A percentile compares a stretch with the other conserved stretches of the same genome.
Conservation (phyloP, 257 asterid species). For the Nemophila menziesii region DNA sequence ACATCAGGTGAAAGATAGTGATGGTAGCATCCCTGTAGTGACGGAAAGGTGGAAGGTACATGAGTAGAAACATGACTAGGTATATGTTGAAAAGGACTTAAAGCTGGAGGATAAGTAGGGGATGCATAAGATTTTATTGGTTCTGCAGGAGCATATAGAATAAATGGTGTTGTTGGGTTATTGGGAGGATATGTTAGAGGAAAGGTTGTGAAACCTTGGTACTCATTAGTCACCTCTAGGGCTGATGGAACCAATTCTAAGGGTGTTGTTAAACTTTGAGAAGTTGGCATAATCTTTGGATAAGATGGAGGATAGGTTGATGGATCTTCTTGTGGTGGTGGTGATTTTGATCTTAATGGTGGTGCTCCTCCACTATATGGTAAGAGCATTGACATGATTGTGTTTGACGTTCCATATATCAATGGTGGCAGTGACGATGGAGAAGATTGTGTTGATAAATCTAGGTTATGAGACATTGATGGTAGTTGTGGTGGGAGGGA, state of each 20-base stretch:
- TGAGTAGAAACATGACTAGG: neutral
- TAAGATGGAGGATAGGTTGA: slow-evolving; percentile 3
- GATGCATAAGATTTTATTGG: neutral
- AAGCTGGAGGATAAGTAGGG: slow-evolving; percentile 2
- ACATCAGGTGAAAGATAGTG: slow-evolving; percentile 12
- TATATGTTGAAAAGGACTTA: neutral
- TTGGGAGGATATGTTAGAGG: neutral
- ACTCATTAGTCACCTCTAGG: neutral
- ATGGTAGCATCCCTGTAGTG: slow-evolving; percentile 18
- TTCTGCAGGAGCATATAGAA: neutral
- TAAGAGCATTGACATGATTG: slow-evolving; percentile 14
- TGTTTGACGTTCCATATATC: slow-evolving; percentile 12
- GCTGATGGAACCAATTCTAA: neutral
- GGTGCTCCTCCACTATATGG: slow-evolving; percentile 18
- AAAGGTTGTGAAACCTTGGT: neutral
- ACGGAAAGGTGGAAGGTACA: neutral
- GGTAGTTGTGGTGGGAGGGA: too few relatives aligned
- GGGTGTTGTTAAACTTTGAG: neutral
- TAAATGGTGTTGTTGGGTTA: neutral
- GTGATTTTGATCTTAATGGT: neutral
- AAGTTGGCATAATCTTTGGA: neutral
- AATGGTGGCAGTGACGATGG: slow-evolving; percentile 3
- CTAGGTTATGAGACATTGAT: too few relatives aligned
- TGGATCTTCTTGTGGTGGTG: slow-evolving; percentile 1
- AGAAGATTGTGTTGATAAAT: neutral